A percentile compares a stretch with the other conserved stretches of the same genome.
phyloP scores from a whole-genome alignment of 2,329 filamentous ascomycete species.

The Rhynchosporium graminicola region DNA sequence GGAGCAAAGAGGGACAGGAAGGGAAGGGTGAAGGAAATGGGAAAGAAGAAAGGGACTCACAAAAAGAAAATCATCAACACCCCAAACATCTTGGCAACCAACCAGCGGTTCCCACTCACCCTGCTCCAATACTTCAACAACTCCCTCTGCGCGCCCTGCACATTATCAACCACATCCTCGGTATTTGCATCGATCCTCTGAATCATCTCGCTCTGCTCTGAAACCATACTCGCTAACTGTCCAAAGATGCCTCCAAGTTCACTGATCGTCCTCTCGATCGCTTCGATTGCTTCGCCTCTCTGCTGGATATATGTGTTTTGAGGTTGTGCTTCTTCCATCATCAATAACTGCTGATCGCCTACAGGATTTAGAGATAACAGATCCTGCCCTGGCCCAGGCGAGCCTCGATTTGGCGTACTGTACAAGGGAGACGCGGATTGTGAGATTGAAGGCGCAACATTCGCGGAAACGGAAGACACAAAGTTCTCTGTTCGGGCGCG shows the following conservation, averaged over 20 bases:
- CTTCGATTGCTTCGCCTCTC: constrained; percentile 91
- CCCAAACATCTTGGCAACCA: constrained; percentile 85
- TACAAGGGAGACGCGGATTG: constrained; percentile 86
- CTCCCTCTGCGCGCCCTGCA: constrained; percentile 93
- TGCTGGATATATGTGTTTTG: constrained; percentile 90
- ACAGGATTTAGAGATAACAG: constrained; percentile 82
- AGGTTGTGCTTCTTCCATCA: constrained; percentile 90
- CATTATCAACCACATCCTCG: constrained; percentile 96
- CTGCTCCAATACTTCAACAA: constrained; percentile 95
- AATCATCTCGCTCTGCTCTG: constrained; percentile 96
- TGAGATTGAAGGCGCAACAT: constrained; percentile 66
- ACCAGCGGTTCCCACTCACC: constrained; percentile 92
- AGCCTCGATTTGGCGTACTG: constrained; percentile 69
- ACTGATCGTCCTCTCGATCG: constrained; percentile 91
- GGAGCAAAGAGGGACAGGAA: neutral
- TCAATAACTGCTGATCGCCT: constrained; percentile 82
- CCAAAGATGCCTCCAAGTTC: constrained; percentile 93
- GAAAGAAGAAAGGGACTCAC: constrained; percentile 43
- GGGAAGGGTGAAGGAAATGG: neutral
- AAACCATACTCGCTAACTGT: constrained; percentile 94
- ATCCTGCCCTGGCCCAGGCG: constrained; percentile 66
- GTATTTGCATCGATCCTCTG: constrained; percentile 97
- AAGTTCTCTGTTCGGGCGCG: constrained; percentile 94
- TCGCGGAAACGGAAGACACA: constrained; percentile 82
- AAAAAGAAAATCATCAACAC: constrained; percentile 94